Percentiles rank a stretch among this genome's conserved stretches.
Evolutionary conservation across 1,139 yeast species (phyloP).

Genomic region (Diutina rugosa): DNA sequence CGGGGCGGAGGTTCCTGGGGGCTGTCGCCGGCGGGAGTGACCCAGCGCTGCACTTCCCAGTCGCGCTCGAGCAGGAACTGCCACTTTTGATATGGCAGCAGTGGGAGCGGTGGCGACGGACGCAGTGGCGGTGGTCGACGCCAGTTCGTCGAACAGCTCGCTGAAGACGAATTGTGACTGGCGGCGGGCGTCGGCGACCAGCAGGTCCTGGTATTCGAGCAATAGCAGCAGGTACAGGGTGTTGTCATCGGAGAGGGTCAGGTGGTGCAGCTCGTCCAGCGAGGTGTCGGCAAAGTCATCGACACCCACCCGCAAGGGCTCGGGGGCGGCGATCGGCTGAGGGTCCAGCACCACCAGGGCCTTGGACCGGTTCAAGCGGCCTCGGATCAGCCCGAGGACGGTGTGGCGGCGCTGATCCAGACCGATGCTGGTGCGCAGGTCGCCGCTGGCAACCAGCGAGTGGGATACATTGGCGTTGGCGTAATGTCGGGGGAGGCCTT

Average conservation of each 20-base stretch:
- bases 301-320: not conserved
- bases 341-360: slow-evolving; percentile 1
- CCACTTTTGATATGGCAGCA: not conserved
- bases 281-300: slow-evolving; percentile 1
- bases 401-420: not conserved
- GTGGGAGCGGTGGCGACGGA: not conserved
- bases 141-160: not conserved
- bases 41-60: not conserved
- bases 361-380: not conserved
- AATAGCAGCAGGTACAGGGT: not conserved
- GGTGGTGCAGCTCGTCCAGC: not conserved
- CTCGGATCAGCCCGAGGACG: not conserved
- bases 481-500: not conserved
- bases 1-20: not conserved
- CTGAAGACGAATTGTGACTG: not conserved
- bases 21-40: not conserved
- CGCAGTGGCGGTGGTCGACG: too few relatives aligned
- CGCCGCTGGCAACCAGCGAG: not conserved
- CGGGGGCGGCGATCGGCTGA: not conserved
- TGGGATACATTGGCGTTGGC: not conserved
- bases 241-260: not conserved
- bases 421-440: not conserved
- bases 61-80: not conserved
- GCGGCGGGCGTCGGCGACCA: not conserved
- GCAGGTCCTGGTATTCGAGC: not conserved